phyloP scores from a whole-genome alignment of 202 grass and related monocot genomes.

The Hordeum pubiflorum region DNA sequence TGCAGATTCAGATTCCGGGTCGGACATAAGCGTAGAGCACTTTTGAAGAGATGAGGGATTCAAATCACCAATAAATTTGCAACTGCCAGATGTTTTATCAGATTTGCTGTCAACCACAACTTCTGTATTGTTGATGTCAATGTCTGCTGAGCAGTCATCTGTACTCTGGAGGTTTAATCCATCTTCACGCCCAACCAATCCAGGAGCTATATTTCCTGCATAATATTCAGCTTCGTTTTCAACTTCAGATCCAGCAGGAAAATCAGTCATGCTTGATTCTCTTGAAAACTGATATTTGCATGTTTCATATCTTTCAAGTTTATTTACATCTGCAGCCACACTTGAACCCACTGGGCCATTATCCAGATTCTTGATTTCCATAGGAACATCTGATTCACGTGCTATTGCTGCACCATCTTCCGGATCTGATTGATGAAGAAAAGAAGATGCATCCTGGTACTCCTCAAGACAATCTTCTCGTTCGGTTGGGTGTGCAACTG shows the following conservation, averaged over 20 bases:
- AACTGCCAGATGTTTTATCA: not conserved
- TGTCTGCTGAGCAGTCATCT: constrained; percentile 14
- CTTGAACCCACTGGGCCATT: constrained; percentile 2
- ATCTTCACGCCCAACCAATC: constrained; percentile 6
- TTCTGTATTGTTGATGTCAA: not conserved
- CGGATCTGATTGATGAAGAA: constrained; percentile 35
- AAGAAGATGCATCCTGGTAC: constrained; percentile 43
- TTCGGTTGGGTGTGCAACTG: constrained; percentile 8
- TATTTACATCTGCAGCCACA: constrained; percentile 20
- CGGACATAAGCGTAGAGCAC: not conserved
- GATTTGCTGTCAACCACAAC: not conserved
- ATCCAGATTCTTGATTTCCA: constrained; percentile 28
- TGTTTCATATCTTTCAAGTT: constrained; percentile 13
- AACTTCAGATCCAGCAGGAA: constrained; percentile 11
- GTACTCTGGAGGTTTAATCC: not conserved
- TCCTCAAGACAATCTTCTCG: constrained; percentile 43
- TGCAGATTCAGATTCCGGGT: constrained; percentile 4
- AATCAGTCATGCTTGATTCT: constrained; percentile 15
- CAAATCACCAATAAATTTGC: not conserved
- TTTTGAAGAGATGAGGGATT: constrained; percentile 11
- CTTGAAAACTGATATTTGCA: constrained; percentile 12
- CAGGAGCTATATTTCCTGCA: constrained; percentile 4
- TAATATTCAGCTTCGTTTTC: constrained; percentile 6
- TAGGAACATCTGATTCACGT: constrained; percentile 3
- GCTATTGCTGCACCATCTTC: constrained; percentile 20